Conservation (phyloP, 2,329 filamentous ascomycete genomes). For the Microcyclospora pomicola region DNA sequence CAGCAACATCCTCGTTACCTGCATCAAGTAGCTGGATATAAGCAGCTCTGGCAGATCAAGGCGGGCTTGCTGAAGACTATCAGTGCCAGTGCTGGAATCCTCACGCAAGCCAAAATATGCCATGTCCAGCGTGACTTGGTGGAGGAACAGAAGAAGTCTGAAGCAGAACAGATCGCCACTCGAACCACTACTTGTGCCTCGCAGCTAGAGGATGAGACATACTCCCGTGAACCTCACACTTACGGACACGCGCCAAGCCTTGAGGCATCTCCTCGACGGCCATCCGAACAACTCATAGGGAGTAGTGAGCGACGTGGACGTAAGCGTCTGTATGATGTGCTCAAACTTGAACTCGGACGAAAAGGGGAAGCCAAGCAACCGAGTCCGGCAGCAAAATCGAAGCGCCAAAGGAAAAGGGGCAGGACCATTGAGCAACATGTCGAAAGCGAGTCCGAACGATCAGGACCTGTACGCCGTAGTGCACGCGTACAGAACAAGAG, state of each 20-base stretch:
- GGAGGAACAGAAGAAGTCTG: no score
- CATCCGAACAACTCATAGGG: neutral
- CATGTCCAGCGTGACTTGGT: no score
- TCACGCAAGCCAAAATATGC: no score
- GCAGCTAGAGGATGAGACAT: no score
- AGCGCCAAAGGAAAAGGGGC: conserved; percentile 1
- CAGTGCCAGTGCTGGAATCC: neutral
- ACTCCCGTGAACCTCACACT: no score
- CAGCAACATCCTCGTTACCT: neutral
- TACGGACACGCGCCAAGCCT: no score
- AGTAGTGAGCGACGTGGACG: neutral
- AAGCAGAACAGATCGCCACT: no score
- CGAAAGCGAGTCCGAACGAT: no score
- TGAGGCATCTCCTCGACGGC: no score
- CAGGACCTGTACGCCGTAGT: conserved; percentile 6
- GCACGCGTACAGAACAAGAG: conserved; percentile 6
- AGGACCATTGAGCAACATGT: neutral
- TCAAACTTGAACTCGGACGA: neutral
- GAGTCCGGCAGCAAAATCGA: neutral
- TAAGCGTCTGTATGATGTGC: neutral
- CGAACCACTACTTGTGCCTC: no score
- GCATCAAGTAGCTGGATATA: neutral
- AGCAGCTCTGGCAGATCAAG: neutral
- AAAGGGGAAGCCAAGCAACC: neutral
- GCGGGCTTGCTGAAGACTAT: neutral